Evolutionary conservation across 2,329 filamentous ascomycete species (phyloP).

Genomic region (Bipolaris bicolor): DNA sequence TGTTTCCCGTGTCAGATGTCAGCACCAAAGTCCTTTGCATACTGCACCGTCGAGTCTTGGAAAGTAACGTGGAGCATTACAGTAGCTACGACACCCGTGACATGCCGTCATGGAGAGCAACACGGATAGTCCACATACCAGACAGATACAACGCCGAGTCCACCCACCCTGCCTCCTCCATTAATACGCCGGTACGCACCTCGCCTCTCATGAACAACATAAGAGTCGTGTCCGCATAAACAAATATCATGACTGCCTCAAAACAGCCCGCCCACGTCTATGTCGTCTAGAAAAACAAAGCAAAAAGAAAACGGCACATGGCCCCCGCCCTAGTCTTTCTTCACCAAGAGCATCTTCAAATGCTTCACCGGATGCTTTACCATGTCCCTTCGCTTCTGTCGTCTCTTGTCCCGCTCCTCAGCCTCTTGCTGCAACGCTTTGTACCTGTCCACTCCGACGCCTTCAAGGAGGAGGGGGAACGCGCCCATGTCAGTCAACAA

Average conservation of each 20-base stretch:
- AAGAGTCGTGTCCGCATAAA: background rate
- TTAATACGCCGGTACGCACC: constrained; percentile 35
- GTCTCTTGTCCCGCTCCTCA: constrained; percentile 10
- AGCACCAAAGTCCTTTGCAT: background rate
- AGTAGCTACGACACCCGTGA: constrained; percentile 7
- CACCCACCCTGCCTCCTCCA: constrained; percentile 24
- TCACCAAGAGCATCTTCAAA: constrained; percentile 1
- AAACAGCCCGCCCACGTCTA: constrained; percentile 20
- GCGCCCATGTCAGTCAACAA: constrained; percentile 27
- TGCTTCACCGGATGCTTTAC: constrained; percentile 4
- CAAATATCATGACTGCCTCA: constrained; percentile 6
- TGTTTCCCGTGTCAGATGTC: background rate
- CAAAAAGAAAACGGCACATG: background rate
- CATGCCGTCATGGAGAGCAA: constrained; percentile 5
- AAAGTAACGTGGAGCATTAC: constrained; percentile 6
- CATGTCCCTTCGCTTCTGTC: background rate
- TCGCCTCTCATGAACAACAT: constrained; percentile 14
- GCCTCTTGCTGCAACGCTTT: constrained; percentile 1
- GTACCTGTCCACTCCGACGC: constrained; percentile 10
- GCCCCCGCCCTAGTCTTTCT: constrained; percentile 3
- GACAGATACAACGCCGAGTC: constrained; percentile 32
- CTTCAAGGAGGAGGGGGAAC: constrained; percentile 9
- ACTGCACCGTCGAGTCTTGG: constrained; percentile 11
- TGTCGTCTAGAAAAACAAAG: constrained; percentile 24
- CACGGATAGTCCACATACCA: constrained; percentile 5